Evolutionary conservation across 2,329 filamentous ascomycete species (phyloP).

Genomic region (Penicillium sp.): DNA sequence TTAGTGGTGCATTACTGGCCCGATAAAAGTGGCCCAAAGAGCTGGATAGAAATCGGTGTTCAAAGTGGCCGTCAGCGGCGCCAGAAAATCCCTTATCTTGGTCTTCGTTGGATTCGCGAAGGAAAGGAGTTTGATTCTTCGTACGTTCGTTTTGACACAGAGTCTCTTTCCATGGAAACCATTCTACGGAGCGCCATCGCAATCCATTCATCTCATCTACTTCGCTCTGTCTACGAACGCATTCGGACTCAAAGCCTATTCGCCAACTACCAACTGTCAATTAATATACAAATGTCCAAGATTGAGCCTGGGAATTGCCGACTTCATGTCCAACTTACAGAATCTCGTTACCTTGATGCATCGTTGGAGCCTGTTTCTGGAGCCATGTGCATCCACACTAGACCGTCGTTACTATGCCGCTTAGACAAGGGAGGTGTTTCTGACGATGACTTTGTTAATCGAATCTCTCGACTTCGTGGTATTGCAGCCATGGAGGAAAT

Average conservation of each 20-base stretch:
- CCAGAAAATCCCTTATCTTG: conserved; percentile 30
- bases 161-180: conserved; percentile 66
- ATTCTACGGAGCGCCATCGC: conserved; percentile 72
- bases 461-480: conserved; percentile 37
- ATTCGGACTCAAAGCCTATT: conserved; percentile 61
- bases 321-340: conserved; percentile 66
- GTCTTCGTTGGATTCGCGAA: conserved; percentile 76
- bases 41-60: conserved; percentile 86
- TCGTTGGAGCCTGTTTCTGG: conserved; percentile 76
- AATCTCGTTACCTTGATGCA: conserved; percentile 57
- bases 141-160: conserved; percentile 64
- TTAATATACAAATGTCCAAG: conserved; percentile 56
- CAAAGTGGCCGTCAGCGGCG: conserved; percentile 24
- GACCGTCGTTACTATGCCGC: conserved; percentile 52
- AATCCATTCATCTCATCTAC: conserved; percentile 67
- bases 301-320: conserved; percentile 63
- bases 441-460: conserved; percentile 36
- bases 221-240: conserved; percentile 62
- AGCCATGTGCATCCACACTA: conserved; percentile 66
- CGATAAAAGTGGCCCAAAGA: conserved; percentile 66
- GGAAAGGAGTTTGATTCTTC: conserved; percentile 67
- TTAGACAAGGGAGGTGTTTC: conserved; percentile 63
- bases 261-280: conserved; percentile 54
- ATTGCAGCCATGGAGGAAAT: conserved; percentile 38
- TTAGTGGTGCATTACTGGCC: conserved; percentile 91